phyloP scores from a whole-genome alignment of 176 grass and related monocot genomes.

The Phoenix roebelenii region DNA sequence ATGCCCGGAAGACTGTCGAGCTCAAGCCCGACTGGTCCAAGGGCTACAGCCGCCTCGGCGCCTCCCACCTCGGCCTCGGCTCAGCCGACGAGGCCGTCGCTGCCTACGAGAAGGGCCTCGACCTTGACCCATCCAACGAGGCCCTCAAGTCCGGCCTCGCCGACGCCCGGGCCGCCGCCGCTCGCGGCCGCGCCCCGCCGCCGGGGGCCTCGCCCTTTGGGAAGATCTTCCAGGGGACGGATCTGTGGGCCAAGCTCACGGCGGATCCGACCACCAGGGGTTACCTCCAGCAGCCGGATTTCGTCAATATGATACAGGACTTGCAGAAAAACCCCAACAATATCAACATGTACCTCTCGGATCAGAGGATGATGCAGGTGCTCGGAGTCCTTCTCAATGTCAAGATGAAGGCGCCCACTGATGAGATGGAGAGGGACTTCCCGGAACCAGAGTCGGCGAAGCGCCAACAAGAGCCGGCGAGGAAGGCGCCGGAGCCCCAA shows the following conservation, averaged over 20 bases:
- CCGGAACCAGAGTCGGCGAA: slow-evolving; percentile 11
- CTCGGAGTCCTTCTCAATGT: slow-evolving; percentile 90
- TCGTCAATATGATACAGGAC: slow-evolving; percentile 77
- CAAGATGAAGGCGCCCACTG: slow-evolving; percentile 52
- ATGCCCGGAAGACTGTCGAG: slow-evolving; percentile 78
- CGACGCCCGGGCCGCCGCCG: slow-evolving; percentile 46
- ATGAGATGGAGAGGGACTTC: slow-evolving; percentile 36
- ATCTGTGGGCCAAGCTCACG: slow-evolving; percentile 86
- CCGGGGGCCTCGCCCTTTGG: slow-evolving; percentile 33
- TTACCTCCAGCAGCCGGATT: slow-evolving; percentile 80
- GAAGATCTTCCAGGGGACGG: slow-evolving; percentile 85
- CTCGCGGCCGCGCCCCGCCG: slow-evolving; percentile 25
- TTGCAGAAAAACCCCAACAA: slow-evolving; percentile 82
- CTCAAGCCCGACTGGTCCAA: slow-evolving; percentile 95
- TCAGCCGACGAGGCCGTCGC: slow-evolving; percentile 40
- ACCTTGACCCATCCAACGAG: slow-evolving; percentile 59
- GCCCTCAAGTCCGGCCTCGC: slow-evolving; percentile 63
- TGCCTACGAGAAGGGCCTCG: slow-evolving; percentile 86
- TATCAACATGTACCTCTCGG: slow-evolving; percentile 56
- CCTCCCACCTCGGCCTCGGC: slow-evolving; percentile 68
- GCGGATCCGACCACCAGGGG: slow-evolving; percentile 60
- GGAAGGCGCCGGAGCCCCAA: slow-evolving; percentile 21
- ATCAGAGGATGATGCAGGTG: slow-evolving; percentile 94
- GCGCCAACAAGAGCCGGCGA: slow-evolving; percentile 25
- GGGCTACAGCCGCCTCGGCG: slow-evolving; percentile 90